phyloP scores from a whole-genome alignment of 2,329 filamentous ascomycete species.

The Xylariaceae sp. region DNA sequence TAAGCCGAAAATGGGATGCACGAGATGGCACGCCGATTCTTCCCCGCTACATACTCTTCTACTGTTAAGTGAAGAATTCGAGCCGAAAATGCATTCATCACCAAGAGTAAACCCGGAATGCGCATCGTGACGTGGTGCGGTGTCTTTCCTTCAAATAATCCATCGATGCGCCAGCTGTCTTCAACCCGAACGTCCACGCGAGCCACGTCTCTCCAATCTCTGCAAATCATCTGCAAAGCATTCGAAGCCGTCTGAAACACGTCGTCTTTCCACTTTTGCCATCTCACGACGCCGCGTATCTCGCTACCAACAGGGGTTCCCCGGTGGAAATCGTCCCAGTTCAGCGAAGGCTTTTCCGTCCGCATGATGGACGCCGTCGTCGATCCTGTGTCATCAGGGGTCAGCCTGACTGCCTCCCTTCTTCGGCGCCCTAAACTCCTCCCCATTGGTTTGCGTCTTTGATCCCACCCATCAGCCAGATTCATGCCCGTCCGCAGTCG shows the following conservation, averaged over 20 bases:
- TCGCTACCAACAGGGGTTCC: neutral
- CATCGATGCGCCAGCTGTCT: neutral
- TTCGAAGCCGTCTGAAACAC: constrained; percentile 13
- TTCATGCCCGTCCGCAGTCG: too few relatives aligned
- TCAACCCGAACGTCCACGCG: neutral
- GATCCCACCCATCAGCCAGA: too few relatives aligned
- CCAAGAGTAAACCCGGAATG: neutral
- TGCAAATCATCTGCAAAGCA: too few relatives aligned
- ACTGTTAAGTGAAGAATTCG: too few relatives aligned
- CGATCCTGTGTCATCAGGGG: constrained; percentile 10
- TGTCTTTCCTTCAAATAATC: constrained; percentile 12
- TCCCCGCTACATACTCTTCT: too few relatives aligned
- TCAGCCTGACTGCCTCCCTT: constrained; percentile 9
- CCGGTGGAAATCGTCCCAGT: neutral
- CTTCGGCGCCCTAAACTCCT: constrained; percentile 1
- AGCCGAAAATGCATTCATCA: too few relatives aligned
- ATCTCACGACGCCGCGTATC: constrained; percentile 4
- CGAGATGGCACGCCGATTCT: too few relatives aligned
- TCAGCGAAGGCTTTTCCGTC: constrained; percentile 9
- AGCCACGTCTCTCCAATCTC: neutral
- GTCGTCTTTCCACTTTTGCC: constrained; percentile 11
- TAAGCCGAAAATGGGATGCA: too few relatives aligned
- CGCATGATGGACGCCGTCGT: constrained; percentile 12
- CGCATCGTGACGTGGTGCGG: constrained; percentile 3
- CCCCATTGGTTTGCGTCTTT: neutral